Conservation (phyloP, 495 filamentous ascomycete genomes). For the Bryoglossum gracile region DNA sequence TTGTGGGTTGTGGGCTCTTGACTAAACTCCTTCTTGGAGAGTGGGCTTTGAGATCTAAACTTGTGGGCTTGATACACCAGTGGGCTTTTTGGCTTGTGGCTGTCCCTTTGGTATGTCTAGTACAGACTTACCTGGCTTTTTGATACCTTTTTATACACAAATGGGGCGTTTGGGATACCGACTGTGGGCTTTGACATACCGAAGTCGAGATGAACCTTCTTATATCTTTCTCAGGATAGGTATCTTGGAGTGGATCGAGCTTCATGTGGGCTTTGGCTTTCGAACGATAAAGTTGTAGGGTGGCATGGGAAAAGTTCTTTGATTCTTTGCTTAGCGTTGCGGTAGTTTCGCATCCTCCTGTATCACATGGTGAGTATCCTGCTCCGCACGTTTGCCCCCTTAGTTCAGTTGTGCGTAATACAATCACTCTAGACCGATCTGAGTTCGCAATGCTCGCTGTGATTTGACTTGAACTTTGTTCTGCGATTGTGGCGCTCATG, state of each 20-base stretch:
- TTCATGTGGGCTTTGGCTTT: constrained; percentile 26
- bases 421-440: no score
- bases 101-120: constrained; percentile 26
- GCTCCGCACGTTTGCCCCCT: constrained; percentile 6
- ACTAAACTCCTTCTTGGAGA: constrained; percentile 25
- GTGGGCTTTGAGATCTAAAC: constrained; percentile 30
- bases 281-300: constrained; percentile 15
- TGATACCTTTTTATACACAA: constrained; percentile 25
- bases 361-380: constrained; percentile 27
- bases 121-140: constrained; percentile 17
- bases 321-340: constrained; percentile 9
- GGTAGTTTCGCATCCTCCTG: constrained; percentile 15
- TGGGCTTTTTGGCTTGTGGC: constrained; percentile 23
- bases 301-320: constrained; percentile 23
- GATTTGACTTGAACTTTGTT: no score
- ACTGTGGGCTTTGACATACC: constrained; percentile 42
- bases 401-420: no score
- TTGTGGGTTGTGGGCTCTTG: constrained; percentile 30
- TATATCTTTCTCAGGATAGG: constrained; percentile 26
- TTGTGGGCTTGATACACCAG: constrained; percentile 21
- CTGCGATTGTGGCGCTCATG: no score
- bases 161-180: constrained; percentile 41
- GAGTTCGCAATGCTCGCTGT: no score
- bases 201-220: constrained; percentile 39
- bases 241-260: constrained; percentile 38